phyloP scores from a whole-genome alignment of 75 land plant genomes.

The Isoetes taiwanensis region DNA sequence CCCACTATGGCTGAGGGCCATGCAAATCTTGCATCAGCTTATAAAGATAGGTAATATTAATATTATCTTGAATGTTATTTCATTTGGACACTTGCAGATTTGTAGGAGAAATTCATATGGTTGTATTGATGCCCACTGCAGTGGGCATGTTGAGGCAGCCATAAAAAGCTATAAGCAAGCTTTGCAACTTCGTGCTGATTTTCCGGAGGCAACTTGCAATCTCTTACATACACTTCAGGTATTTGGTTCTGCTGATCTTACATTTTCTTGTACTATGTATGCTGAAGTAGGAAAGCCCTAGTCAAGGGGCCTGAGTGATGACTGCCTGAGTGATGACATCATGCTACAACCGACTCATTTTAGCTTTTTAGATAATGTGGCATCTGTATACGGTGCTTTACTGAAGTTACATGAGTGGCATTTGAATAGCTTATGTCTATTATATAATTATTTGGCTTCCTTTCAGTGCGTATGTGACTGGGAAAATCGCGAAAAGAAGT shows the following conservation, averaged over 20 bases:
- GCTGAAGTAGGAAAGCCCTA: neutral
- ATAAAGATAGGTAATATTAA: constrained; percentile 71
- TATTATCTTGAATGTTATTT: neutral
- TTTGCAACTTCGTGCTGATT: constrained; percentile 65
- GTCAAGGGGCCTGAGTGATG: no score
- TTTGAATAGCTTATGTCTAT: no score
- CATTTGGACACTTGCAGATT: neutral
- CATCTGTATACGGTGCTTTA: no score
- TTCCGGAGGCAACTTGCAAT: constrained; percentile 98
- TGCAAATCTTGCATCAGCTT: constrained; percentile 98
- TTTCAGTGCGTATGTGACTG: constrained; percentile 86
- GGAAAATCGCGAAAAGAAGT: constrained; percentile 80
- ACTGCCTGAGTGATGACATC: no score
- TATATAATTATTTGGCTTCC: no score
- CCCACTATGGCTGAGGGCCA: constrained; percentile 99
- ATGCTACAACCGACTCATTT: no score
- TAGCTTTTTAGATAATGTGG: no score
- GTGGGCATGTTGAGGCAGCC: constrained; percentile 94
- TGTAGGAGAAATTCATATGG: neutral
- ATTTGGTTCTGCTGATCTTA: neutral
- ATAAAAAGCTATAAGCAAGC: constrained; percentile 96
- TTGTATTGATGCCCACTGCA: constrained; percentile 22
- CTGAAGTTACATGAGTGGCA: no score
- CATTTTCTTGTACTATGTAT: neutral
- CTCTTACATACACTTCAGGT: constrained; percentile 97